phyloP scores from a whole-genome alignment of 2,329 filamentous ascomycete species.

The Fusarium sp. region DNA sequence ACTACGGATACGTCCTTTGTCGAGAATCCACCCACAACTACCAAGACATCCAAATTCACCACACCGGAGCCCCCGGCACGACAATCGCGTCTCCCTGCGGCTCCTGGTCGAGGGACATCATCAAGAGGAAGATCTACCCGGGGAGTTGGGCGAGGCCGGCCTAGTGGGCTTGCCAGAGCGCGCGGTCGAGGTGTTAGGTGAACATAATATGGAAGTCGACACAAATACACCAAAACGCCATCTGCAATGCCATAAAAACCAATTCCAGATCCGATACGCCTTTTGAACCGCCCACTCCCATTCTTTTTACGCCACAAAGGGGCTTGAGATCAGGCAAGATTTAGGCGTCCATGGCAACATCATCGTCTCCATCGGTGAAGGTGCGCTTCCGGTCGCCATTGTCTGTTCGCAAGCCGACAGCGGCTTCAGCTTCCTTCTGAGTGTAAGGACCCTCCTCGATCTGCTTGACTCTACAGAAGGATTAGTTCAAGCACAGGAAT shows the following conservation, averaged over 20 bases:
- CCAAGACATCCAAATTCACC: slow-evolving; percentile 65
- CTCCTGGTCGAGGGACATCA: slow-evolving; percentile 57
- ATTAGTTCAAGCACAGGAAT: slow-evolving; percentile 39
- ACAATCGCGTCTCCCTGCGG: slow-evolving; percentile 65
- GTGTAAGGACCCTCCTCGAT: slow-evolving; percentile 88
- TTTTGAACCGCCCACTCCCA: background rate
- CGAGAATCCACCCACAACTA: slow-evolving; percentile 79
- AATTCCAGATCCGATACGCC: slow-evolving; percentile 29
- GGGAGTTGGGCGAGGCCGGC: slow-evolving; percentile 54
- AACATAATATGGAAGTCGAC: slow-evolving; percentile 40
- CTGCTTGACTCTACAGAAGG: slow-evolving; percentile 76
- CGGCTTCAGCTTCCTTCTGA: slow-evolving; percentile 88
- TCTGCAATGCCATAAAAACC: slow-evolving; percentile 26
- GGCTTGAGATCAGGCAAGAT: slow-evolving; percentile 5
- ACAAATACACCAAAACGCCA: slow-evolving; percentile 37
- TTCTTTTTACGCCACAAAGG: slow-evolving; percentile 9
- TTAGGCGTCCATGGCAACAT: slow-evolving; percentile 56
- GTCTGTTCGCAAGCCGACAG: slow-evolving; percentile 79
- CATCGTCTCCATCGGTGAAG: slow-evolving; percentile 40
- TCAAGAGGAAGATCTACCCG: slow-evolving; percentile 51
- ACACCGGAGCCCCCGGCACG: slow-evolving; percentile 56
- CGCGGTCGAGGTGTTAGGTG: slow-evolving; percentile 64
- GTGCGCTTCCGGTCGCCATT: slow-evolving; percentile 61
- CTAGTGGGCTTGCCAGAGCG: slow-evolving; percentile 63
- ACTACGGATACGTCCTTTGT: slow-evolving; percentile 94